phyloP scores from a whole-genome alignment of 345 rosid species.

The Rhodomyrtus tomentosa region DNA sequence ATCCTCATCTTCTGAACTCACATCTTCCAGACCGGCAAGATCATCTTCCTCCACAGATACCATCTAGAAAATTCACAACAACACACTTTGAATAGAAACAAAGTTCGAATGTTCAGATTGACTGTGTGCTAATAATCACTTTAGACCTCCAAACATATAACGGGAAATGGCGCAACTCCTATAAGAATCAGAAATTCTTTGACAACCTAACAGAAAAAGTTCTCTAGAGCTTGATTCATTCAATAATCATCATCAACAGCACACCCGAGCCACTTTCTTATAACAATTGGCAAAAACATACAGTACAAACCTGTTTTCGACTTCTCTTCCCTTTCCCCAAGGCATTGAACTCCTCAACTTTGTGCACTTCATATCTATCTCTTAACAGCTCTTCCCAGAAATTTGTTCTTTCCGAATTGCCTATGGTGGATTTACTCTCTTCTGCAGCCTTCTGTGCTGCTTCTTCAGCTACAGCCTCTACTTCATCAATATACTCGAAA shows the following conservation, averaged over 20 bases:
- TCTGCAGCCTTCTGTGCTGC: slow-evolving; percentile 46
- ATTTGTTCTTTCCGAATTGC: slow-evolving; percentile 55
- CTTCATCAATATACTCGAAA: slow-evolving; percentile 89
- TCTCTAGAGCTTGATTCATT: background rate
- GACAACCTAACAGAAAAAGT: background rate
- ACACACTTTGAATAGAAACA: background rate
- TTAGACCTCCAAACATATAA: background rate
- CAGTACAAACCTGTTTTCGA: slow-evolving; percentile 70
- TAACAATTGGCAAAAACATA: background rate
- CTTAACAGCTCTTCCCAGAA: slow-evolving; percentile 92
- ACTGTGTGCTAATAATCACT: background rate
- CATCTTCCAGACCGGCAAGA: slow-evolving; percentile 98
- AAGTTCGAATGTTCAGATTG: background rate
- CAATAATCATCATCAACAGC: background rate
- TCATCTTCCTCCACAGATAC: slow-evolving; percentile 97
- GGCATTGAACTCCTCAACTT: slow-evolving; percentile 70
- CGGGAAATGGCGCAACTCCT: background rate
- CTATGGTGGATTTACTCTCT: slow-evolving; percentile 41
- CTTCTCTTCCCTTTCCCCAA: slow-evolving; percentile 95
- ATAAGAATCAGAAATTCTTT: background rate
- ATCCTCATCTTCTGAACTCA: slow-evolving; percentile 93
- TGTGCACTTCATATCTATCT: slow-evolving; percentile 73
- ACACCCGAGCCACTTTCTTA: background rate
- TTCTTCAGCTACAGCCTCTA: slow-evolving; percentile 52
- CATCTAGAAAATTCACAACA: slow-evolving; percentile 46